Evolutionary conservation across 1,284 basidiomycete species (phyloP), one percentile per base, ranked within the genome.

Genomic region (Fomitopsis pinicola): DNA sequence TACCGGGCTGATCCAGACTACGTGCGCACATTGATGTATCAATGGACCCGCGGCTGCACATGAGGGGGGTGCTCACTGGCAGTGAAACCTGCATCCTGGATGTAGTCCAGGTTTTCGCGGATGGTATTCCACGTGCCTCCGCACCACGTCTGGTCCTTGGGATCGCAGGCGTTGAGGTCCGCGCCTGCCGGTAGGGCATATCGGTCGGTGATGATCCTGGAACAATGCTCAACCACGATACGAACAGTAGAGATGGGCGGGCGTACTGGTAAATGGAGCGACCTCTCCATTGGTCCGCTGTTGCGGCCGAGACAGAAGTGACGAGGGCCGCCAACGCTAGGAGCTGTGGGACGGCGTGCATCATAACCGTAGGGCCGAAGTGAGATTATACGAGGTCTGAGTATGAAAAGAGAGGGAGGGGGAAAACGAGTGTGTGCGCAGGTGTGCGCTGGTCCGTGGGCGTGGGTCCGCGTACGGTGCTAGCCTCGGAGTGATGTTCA

Each of bases 91-190:
- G 88, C 87, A 66, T 83, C 77, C 69, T 92, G 86, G 62, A 93
- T 86, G 73, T 93, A 93, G 73, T 92, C 89, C 48, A 94, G 78
- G 71, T 91, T 90, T 64, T 86, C 80, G 58, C 81, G 83, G 69
- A 92, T 87, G 17, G 86, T 87, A 40, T 85, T 85, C 89, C 90
- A 93, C 10, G 86, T 91, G 4, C 92, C 91, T 36, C 91, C 91
- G 66, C 91, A 93, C 81, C 85, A 91, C 1, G 81, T 83, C 66
- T 82, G 83, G 28, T 78, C 71, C 42, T 73, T 76, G 7, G 82
- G 77, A 65, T 86, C 76, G 69, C 89, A 92, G 38, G 80, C 78
- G 48, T 77, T 82, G 9, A 77, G 75, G 63, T 84, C 80, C 0
- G 82, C 77, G 44, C 82, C 82, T 0, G 80, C 73, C 6, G 85